Evolutionary conservation across 208 protist genomes (phyloP).

Genomic region (Tritrichomonas musculus): DNA sequence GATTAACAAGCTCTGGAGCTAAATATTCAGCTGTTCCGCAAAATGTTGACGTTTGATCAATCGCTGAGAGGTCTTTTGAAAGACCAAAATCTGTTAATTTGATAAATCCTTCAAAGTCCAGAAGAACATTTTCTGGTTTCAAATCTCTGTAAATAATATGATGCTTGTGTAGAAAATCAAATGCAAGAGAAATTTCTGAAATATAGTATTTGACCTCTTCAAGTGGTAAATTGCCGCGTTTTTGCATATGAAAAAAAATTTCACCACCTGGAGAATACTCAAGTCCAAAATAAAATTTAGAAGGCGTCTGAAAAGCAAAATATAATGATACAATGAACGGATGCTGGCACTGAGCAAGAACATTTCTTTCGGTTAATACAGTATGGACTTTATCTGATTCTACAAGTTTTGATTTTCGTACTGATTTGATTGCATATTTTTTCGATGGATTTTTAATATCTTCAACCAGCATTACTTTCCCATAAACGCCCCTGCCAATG

Average conservation of each 20-base stretch:
- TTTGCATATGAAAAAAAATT: slow-evolving; percentile 63
- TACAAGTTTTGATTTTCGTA: slow-evolving; percentile 46
- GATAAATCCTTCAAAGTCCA: slow-evolving; percentile 50
- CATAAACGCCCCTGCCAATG: slow-evolving; percentile 61
- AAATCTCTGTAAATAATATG: slow-evolving; percentile 56
- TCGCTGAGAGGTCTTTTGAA: slow-evolving; percentile 51
- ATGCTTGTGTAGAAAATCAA: slow-evolving; percentile 53
- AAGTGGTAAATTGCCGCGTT: slow-evolving; percentile 50
- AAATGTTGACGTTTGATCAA: slow-evolving; percentile 55
- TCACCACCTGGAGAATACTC: slow-evolving; percentile 62
- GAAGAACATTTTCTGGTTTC: slow-evolving; percentile 62
- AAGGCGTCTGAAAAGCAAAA: slow-evolving; percentile 58
- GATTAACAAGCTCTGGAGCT: background rate
- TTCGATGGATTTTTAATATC: slow-evolving; percentile 50
- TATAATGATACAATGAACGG: slow-evolving; percentile 60
- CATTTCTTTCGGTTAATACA: slow-evolving; percentile 52
- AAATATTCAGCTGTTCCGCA: slow-evolving; percentile 64
- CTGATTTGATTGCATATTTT: slow-evolving; percentile 61
- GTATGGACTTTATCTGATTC: background rate
- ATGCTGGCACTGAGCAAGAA: slow-evolving; percentile 52
- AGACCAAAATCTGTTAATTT: slow-evolving; percentile 61
- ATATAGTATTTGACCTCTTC: slow-evolving; percentile 51
- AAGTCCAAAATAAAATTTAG: slow-evolving; percentile 61
- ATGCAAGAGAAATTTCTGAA: slow-evolving; percentile 56
- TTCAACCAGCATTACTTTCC: slow-evolving; percentile 53